Evolutionary conservation across 495 filamentous ascomycete genomes (phyloP), one percentile per base, ranked within the genome.

Genomic region (Usnea hakonensis): DNA sequence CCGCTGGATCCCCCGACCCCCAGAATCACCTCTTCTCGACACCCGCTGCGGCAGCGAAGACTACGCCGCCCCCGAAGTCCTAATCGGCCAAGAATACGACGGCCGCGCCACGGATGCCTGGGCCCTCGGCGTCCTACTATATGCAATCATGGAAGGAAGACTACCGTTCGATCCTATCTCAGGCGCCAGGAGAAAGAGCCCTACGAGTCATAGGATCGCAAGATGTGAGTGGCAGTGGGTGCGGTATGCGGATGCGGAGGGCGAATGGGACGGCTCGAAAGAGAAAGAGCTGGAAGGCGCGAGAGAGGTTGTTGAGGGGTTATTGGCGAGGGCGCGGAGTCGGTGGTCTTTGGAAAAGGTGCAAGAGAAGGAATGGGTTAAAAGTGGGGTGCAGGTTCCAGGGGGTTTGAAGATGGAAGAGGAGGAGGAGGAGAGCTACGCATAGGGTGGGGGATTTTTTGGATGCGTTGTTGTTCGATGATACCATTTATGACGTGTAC

Each of bases 31-130:
- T 10, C 77, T 93, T 33, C 81, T 98, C 17, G 87, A 89, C 48
- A 96, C 92, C 16, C 82, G 93, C 17, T 98, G 94, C 71, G 94
- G 94, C 21, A 93, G 88, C 38, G 94, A 97, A 73, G 94, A 98
- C 76, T 98, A 98, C 69, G 95, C 94, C 5, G 91, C 94, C 0
- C 94, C 94, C 0, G 94, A 98, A 72, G 89, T 98, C 50, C 86
- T 98, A 28, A 90, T 98, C 79, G 91, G 91, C 23, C 91, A 95
- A 69, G 82, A 90, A 7, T 98, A 98, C 70, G 94, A 98, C 71
- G 94, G 95, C 38, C 91, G 95, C 23, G 80, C 84, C 9, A 93
- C 90, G 5, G 94, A 98, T 69, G 91, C 91, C 23, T 98, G 94
- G 94, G 92, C 93, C 1, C 81, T 97, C 7, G 94, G 94, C 54